Evolutionary conservation across 495 filamentous ascomycete genomes (phyloP), one percentile per base, ranked within the genome.

Genomic region (Diplogelasinospora grovesii): DNA sequence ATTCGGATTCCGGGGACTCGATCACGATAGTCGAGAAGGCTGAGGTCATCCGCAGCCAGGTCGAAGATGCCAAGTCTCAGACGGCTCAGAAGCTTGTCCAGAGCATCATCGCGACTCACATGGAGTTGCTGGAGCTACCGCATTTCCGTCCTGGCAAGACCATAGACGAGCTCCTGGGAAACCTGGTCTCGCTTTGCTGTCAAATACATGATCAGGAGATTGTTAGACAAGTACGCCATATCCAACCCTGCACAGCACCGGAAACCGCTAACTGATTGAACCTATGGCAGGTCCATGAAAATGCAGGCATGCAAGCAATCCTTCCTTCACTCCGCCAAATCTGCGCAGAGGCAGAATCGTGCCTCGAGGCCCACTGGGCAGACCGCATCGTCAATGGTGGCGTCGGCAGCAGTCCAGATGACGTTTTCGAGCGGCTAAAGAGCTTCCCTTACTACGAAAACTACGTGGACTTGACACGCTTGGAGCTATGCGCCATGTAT

Each of bases 401-500:
- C n/a, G n/a, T n/a, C 14, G 14, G 28, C 15, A 23, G 21, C 4
- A 15, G 9, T 3, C 29, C 46, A 0, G 46, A 53, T 6, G 36
- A 48, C 10, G 44, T 47, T 15, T 10, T 43, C 9, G 28, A 44
- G 2, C 30, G 38, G 22, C 52, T 60, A 21, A 26, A 45, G 8
- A 41, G 21, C 15, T 60, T 60, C 9, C 54, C 52, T 1, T 60
- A 60, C 39, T 58, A 53, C 47, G 40, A 47, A 1, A 60, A 60
- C 47, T 60, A 60, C 43, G 35, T 50, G 13, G 52, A 58, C 1
- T 33, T 60, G n/a, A 50, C 57, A 1, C 46, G 52, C 15, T 44
- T 58, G 5, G 57, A 60, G 31, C 41, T 58, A 9, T 52, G 46
- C 22, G 48, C 54, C 25, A 53, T 60, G 16, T 46, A 48, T 15